Conservation (phyloP, 805 yeast genomes). For the Torulaspora microellipsoides region DNA sequence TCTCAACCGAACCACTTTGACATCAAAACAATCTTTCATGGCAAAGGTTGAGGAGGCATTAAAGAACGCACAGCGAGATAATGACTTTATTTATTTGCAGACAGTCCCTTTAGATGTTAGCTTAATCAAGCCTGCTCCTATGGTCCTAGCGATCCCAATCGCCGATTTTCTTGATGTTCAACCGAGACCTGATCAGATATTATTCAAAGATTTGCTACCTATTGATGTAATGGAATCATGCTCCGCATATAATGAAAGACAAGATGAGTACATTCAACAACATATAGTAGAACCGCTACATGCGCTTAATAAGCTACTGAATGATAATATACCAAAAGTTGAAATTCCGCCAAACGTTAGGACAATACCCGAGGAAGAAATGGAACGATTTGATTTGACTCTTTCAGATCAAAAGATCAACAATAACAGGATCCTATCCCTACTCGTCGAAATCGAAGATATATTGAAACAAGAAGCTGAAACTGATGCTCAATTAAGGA, state of each 20-base stretch:
- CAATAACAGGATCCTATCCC: conserved; percentile 38
- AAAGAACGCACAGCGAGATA: conserved; percentile 64
- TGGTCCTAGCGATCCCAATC: conserved; percentile 49
- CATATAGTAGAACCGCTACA: conserved; percentile 46
- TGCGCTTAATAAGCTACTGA: conserved; percentile 43
- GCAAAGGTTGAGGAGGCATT: conserved; percentile 43
- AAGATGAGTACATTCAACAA: conserved; percentile 45
- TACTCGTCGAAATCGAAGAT: conserved; percentile 44
- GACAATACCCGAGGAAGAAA: conserved; percentile 48
- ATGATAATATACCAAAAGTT: conserved; percentile 42
- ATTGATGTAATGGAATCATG: conserved; percentile 59
- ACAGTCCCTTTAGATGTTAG: conserved; percentile 52
- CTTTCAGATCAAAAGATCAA: conserved; percentile 52
- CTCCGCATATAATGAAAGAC: conserved; percentile 63
- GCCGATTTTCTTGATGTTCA: conserved; percentile 35
- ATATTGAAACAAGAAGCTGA: conserved; percentile 46
- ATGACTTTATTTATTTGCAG: conserved; percentile 72
- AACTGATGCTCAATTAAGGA: conserved; percentile 51
- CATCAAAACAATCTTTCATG: conserved; percentile 38
- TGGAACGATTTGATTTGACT: conserved; percentile 53
- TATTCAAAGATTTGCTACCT: conserved; percentile 67
- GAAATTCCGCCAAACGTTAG: conserved; percentile 63
- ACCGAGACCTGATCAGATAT: conserved; percentile 25
- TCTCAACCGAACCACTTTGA: conserved; percentile 35
- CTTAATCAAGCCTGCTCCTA: conserved; percentile 42